Conservation (phyloP, 768 basidiomycete genomes). For the Gymnopilus dilepis region DNA sequence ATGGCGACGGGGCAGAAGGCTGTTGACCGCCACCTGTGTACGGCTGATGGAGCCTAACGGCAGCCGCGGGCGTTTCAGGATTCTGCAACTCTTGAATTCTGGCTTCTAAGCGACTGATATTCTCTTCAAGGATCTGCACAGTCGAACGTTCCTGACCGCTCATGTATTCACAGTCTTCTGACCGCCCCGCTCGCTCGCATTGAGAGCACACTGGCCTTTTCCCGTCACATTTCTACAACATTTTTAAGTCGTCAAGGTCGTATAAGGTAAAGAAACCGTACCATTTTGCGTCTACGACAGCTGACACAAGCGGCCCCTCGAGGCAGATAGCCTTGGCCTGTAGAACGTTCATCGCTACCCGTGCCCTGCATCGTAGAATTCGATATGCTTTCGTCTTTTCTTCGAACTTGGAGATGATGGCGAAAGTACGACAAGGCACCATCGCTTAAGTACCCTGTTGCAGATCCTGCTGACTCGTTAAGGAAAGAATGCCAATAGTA, state of each 20-base stretch:
- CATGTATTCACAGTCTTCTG: constrained; percentile 65
- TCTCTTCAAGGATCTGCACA: constrained; percentile 57
- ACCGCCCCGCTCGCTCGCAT: constrained; percentile 51
- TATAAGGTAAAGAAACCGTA: not conserved
- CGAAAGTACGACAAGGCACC: not conserved
- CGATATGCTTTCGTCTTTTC: not conserved
- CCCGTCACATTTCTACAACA: constrained; percentile 58
- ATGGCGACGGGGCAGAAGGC: not conserved
- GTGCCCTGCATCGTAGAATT: constrained; percentile 11
- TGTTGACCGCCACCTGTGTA: constrained; percentile 30
- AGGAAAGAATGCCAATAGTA: constrained; percentile 3
- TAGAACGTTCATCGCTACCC: constrained; percentile 15
- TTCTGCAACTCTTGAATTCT: constrained; percentile 54
- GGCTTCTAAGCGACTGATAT: constrained; percentile 49
- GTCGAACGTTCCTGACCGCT: constrained; percentile 50
- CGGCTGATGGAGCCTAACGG: constrained; percentile 42
- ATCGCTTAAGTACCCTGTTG: not conserved
- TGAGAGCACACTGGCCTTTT: constrained; percentile 55
- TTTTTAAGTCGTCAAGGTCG: not conserved
- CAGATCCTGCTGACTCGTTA: not conserved
- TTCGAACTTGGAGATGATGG: not conserved
- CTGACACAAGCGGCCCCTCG: constrained; percentile 37
- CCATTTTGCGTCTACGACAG: constrained; percentile 37
- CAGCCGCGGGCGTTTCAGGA: constrained; percentile 31
- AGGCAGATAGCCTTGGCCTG: constrained; percentile 29